Evolutionary conservation across 1,284 basidiomycete genomes (phyloP), one percentile per base, ranked within the genome.

Genomic region (Athelia psychrophila): DNA sequence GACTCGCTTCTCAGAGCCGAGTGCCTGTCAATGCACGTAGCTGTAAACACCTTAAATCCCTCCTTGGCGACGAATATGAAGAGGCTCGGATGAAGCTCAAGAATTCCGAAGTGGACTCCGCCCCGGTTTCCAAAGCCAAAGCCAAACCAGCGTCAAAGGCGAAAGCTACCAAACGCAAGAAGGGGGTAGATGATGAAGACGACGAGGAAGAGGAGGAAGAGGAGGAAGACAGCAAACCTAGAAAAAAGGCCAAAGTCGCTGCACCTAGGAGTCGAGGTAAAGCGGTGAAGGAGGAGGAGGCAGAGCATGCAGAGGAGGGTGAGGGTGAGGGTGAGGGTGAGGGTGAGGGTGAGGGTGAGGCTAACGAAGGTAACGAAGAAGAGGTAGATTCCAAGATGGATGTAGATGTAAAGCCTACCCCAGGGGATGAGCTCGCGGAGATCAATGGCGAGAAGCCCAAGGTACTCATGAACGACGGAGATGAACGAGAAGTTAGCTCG

Each of bases 401-500:
- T 15, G 50, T 15, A 6, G 42, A 47, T 3, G 48, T 23, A 33
- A 48, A 44, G 3, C 42, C 27, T n/a, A n/a, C n/a, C n/a, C 13
- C 52, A 3, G 46, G 22, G 3, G 75, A 78, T 54, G 70, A 72
- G 53, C 66, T 78, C 15, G 71, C 70, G 38, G 69, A 71, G 56
- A 78, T 79, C 44, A 68, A 73, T 56, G 77, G 77, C 19, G 59
- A 77, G 46, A 73, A 73, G 57, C 77, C 77, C 25, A 73, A 73
- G 33, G 69, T 72, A 5, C 47, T 63, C 30, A 53, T 79, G 6
- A 54, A 56, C n/a, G 76, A 78, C 54, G 77, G 75, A 2, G 73
- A 78, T 35, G 70, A 73, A 44, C 62, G 60, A 20, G 73, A 76
- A 46, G 71, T 73, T n/a, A 70, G 64, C 30, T 76, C 75, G 1